Conservation (phyloP, 2,329 filamentous ascomycete species). For the Xylariaceae sp. region DNA sequence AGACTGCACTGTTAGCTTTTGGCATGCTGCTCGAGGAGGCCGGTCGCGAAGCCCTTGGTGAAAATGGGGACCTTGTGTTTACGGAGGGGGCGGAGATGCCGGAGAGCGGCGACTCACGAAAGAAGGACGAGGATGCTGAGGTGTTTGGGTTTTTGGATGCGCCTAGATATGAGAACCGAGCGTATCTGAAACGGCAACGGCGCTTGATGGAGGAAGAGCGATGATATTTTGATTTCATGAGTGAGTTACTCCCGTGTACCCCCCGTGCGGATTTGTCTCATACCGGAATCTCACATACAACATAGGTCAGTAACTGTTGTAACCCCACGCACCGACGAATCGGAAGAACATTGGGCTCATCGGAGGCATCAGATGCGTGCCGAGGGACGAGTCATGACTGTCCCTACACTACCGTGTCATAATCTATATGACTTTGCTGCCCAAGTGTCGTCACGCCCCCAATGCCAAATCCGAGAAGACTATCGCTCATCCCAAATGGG, state of each 20-base stretch:
- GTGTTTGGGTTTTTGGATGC: conserved; percentile 24
- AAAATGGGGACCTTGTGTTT: conserved; percentile 64
- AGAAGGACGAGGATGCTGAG: conserved; percentile 14
- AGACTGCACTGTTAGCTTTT: conserved; percentile 69
- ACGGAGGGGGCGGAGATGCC: conserved; percentile 48
- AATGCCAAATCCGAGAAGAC: neutral
- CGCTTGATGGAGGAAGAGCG: neutral
- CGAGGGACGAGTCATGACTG: too few relatives aligned
- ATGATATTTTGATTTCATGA: neutral
- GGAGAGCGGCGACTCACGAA: conserved; percentile 7
- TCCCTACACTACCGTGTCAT: neutral
- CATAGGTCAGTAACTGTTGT: neutral
- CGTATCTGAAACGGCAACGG: conserved; percentile 5
- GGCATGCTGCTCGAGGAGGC: conserved; percentile 71
- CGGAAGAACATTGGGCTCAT: neutral
- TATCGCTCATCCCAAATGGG: neutral
- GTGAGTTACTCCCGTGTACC: neutral
- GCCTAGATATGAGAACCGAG: conserved; percentile 18
- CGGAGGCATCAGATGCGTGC: neutral
- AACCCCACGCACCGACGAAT: neutral
- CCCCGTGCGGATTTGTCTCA: conserved; percentile 2
- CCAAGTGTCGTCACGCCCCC: neutral
- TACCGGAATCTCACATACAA: conserved; percentile 5
- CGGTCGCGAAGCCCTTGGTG: conserved; percentile 53
- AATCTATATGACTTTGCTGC: neutral